Evolutionary conservation across 2,329 filamentous ascomycete species (phyloP), one percentile per base, ranked within the genome.

Genomic region (Plectosphaerella plurivora): DNA sequence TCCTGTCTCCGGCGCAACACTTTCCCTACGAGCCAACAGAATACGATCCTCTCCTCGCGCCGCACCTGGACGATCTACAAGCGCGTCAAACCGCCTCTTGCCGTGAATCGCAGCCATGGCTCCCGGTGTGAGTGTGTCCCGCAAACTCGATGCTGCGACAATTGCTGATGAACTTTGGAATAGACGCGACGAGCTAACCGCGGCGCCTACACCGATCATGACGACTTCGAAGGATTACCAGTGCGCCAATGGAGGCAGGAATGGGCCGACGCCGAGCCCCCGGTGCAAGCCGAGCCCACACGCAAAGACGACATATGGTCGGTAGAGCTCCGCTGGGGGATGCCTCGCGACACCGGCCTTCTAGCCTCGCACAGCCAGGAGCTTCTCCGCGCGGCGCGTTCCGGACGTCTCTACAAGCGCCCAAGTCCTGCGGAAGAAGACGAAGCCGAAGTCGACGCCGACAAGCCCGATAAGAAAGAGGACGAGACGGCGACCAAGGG

Each of bases 171-270:
- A 15, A n/a, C 35, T 25, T 39, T 51, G 63, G 59, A 33, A 44
- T 66, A 82, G 70, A 83, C 81, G 50, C 73, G 81, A 65, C 78
- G 81, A 57, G 79, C 80, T 57, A 78, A 78, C 56, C 76, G 81
- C 53, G 70, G 76, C 57, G 78, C 74, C 49, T 82, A 80, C 57
- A 73, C 77, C 39, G 81, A 84, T 58, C 81, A 83, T 60, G 81
- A 84, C 62, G 81, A 83, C 57, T 83, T 84, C 52, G 81, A 84
- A 69, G 80, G 91, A 54, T 79, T 97, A 11, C 93, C 93, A 15
- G 88, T 97, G 53, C 87, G 91, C 63, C 91, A 96, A 80, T 97
- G 91, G 88, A 85, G 89, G 52, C 84, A 88, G 57, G 84, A 88
- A 53, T 76, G 75, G 70, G 79, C 90, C 52, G 86, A 74, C 42